Base-by-base conservation (phyloP, 192 early-diverging fungal species). In the Phlyctochytrium bullatum region DNA sequence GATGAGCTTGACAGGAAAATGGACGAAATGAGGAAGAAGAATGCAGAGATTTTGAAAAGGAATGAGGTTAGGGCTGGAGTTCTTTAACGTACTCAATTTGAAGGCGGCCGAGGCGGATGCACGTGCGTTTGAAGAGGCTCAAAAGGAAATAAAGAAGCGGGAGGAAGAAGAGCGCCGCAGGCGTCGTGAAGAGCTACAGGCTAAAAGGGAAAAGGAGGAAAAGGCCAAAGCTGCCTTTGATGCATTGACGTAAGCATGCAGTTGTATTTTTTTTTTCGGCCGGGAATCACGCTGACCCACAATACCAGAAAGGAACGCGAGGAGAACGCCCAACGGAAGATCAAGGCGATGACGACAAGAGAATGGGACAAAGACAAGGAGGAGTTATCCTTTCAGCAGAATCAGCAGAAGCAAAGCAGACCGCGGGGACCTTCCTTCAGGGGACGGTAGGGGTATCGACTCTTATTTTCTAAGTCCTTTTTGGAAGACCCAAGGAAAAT, bases 1-100 rank as follows among this genome's bases (percentile, higher is more conserved):
- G 54, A 57, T 10, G 54, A 57, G 27, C 54, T 57, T 14, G 54
- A 57, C 27, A 14, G 54, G 27, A 57, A 57, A 25, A 57, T 57
- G 54, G 54, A 14, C 12, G 54, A 57, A 25, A 57, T 57, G 54
- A 57, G 54, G 27, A 57, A 25, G 16, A 57, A 57, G 54, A 57
- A 57, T 28, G 54, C 54, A 6, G 54, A 57, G 54, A 14, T 57
- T 57, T 25, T 57, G 54, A 57, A 28, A 28, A 57, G 25, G 54
- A 57, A 57, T 10, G 54, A 57, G 54, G 54, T 57, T 6, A 25
- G 54, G 12, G 6, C 6, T 57, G 12, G 6, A 57, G n/a, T 14
- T 25, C 27, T 57, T 57, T 6, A 57, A 6, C 10, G 10, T 50
- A 50, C 10, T n/a, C 40, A 50, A 50, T 50, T 50, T 50, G n/a